Base-by-base conservation (phyloP, 441 rosid species). In the Erodium chrysanthum region DNA sequence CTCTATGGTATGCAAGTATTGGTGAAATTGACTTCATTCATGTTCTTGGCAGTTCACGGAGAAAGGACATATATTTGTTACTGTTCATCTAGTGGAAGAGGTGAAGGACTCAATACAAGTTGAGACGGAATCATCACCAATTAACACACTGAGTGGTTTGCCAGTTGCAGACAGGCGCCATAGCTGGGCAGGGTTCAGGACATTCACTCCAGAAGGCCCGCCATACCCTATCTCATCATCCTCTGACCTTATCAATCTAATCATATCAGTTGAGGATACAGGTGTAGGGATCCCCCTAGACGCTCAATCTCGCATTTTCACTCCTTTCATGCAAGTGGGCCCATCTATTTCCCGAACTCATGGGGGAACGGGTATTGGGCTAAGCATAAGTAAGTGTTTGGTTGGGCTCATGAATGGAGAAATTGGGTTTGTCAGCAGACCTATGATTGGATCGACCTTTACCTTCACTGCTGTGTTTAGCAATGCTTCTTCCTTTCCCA, bases 281-380 rank as follows among this genome's bases (percentile, higher is more conserved):
- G 97, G 98, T 9, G 84, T 85, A 2, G 97, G 97, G 54, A 93
- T 93, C 77, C 91, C 87, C 54, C 25, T 66, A 10, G 96, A 88
- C 4, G 96, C 95, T 56, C 96, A 93, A 60, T 73, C 68, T 68
- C 84, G 85, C 12, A 91, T 93, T 74, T 93, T 93, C 82, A 89
- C 91, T 7, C 98, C 96, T 66, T 93, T 93, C 73, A 82, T 93
- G 89, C 98, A 93, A 80, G 98, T 95, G 10, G 98, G 91, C 69
- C 91, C 97, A 70, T 93, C 98, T 64, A 93, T 96, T 20, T 93
- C 98, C 8, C 86, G 98, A 61, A 89, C 89, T 17, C 83, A 93
- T 77, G 98, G 97, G 66, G 96, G 98, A 23, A 93, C 98, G 25
- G 97, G 97, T 64, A 93, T 93, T 65, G 97, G 98, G 50, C 79